Evolutionary conservation across 2,329 filamentous ascomycete genomes (phyloP).

Genomic region (Fusarium burgessii): DNA sequence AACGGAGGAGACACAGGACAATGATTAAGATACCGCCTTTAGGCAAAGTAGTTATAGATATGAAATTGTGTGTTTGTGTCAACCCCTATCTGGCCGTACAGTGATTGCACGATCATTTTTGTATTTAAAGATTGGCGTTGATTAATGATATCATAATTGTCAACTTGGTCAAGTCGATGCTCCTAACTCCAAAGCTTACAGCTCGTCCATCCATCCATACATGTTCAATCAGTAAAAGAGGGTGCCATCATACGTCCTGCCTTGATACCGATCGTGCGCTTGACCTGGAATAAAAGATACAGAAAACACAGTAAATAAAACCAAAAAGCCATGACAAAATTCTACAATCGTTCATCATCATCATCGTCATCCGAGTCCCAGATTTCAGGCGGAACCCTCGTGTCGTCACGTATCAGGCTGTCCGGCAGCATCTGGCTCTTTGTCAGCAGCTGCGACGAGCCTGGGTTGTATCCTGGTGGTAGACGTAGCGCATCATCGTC

Average conservation of each 20-base stretch:
- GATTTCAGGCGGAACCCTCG: conserved; percentile 49
- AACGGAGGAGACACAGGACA: conserved; percentile 13
- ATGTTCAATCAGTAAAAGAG: conserved; percentile 1
- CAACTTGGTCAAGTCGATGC: neutral
- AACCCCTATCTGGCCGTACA: neutral
- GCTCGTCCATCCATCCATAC: conserved; percentile 7
- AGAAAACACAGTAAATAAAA: neutral
- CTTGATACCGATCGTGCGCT: neutral
- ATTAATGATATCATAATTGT: neutral
- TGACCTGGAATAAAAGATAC: neutral
- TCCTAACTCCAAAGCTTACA: conserved; percentile 26
- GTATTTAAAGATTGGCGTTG: neutral
- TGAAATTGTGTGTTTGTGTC: conserved; percentile 44
- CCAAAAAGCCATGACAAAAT: neutral
- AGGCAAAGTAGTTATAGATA: conserved; percentile 45
- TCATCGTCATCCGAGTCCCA: conserved; percentile 56
- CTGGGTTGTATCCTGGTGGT: conserved; percentile 23
- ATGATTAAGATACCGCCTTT: conserved; percentile 30
- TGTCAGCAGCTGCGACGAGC: conserved; percentile 61
- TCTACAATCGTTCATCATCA: conserved; percentile 36
- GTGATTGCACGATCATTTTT: neutral
- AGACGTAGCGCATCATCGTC: conserved; percentile 42
- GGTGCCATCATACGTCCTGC: neutral
- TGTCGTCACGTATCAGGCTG: conserved; percentile 56
- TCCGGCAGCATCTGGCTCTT: conserved; percentile 66